Evolutionary conservation across 2,329 filamentous ascomycete genomes (phyloP), one percentile per base, ranked within the genome.

Genomic region (Paraphoma chrysanthemicola): DNA sequence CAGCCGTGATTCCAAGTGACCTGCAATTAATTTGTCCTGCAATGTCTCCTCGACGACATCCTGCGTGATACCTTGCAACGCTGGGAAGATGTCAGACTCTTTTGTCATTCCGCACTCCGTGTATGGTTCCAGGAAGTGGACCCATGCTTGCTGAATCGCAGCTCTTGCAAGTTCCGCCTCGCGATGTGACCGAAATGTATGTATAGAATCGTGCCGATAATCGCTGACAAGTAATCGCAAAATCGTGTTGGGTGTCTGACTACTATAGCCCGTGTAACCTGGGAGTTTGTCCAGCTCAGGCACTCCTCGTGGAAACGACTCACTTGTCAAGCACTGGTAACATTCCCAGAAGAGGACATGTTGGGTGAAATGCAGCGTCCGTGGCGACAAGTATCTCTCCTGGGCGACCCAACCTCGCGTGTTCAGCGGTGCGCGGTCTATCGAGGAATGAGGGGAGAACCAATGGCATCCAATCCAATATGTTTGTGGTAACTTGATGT

Each of bases 381-480:
- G 39, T 12, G 51, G 55, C 4, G 58, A 36, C 5, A 61, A 52
- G 16, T 44, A 45, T 11, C 51, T 44, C 30, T 61, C 58, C 38
- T 61, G 58, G 9, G 52, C 39, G 12, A 59, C 52, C 55, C 58
- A 61, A 16, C 31, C 56, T 46, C 55, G 47, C 30, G 31, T 29
- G 44, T 58, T 55, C 17, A 58, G 41, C 6, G 56, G 56, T 4
- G 47, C 23, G 23, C 17, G 9, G 7, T 53, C 42, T 17, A 53
- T 31, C 11, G 38, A 12, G 9, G 29, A 8, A 5, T 29, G 5
- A 16, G 14, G 33, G 4, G 30, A 10, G 17, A 23, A 18, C 6
- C 23, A 18, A 12, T 28, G 18, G 16, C 18, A 36, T 14, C 30
- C 30, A 47, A 33, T 10, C n/a, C 6, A 33, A 18, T 49, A 49